These are phyloP conservation scores for Ceratocystis destructans DNA, from an alignment of 2,329 filamentous ascomycete species.

Conservation along the genomic window DNA sequence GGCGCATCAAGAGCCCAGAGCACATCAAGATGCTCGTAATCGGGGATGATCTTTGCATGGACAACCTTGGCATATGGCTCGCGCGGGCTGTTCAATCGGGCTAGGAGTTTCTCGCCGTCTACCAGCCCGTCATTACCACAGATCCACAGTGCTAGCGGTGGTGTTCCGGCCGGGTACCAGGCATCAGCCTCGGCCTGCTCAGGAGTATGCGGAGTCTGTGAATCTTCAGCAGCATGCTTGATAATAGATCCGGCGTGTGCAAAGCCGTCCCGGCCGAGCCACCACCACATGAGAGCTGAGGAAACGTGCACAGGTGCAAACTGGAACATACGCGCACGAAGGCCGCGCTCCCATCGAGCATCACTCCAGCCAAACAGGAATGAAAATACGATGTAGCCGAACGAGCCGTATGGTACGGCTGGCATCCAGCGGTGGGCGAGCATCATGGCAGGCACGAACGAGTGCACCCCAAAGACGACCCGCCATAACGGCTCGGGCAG, in stretches of 20 bases:
- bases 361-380: slow-evolving; percentile 87
- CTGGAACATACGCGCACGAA: slow-evolving; percentile 75
- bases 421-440: slow-evolving; percentile 57
- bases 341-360: slow-evolving; percentile 63
- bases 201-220: slow-evolving; percentile 33
- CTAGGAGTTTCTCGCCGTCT: slow-evolving; percentile 61
- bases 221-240: slow-evolving; percentile 54
- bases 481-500: slow-evolving; percentile 53
- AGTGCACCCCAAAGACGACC: slow-evolving; percentile 76
- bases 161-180: slow-evolving; percentile 70
- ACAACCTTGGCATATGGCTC: slow-evolving; percentile 74
- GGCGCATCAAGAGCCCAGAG: slow-evolving; percentile 87
- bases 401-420: slow-evolving; percentile 55
- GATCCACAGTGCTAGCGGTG: slow-evolving; percentile 81
- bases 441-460: slow-evolving; percentile 93
- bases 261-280: slow-evolving; percentile 80
- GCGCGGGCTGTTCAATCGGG: slow-evolving; percentile 58
- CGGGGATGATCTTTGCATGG: slow-evolving; percentile 68
- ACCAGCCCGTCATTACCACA: slow-evolving; percentile 73
- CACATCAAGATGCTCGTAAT: slow-evolving; percentile 88
- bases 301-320: slow-evolving; percentile 86
- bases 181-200: slow-evolving; percentile 25
- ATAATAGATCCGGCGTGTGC: slow-evolving; percentile 69
- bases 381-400: slow-evolving; percentile 80
- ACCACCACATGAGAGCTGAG: slow-evolving; percentile 87